A percentile compares a stretch with the other conserved stretches of the same genome.
Conservation (phyloP, 2,329 filamentous ascomycete species). For the Alternaria rosae region DNA sequence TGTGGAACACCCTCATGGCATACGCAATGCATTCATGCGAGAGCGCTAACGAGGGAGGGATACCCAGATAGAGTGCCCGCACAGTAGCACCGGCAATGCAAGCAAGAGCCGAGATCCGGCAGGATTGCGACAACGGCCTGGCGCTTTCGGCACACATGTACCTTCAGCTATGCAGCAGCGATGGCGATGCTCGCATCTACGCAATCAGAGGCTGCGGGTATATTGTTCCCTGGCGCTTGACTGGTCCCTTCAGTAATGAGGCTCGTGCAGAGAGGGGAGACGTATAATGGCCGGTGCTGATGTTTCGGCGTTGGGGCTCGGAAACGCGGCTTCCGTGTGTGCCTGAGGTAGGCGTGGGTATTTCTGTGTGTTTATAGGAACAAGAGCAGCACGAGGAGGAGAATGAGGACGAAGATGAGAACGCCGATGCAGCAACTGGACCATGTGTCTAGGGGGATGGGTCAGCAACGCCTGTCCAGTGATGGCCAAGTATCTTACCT, state of each 20-base stretch:
- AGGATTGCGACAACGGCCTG: slow-evolving; percentile 7
- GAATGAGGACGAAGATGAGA: slow-evolving; percentile 85
- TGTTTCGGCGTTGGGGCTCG: background rate
- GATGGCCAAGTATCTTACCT: slow-evolving; percentile 60
- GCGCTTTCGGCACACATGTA: slow-evolving; percentile 10
- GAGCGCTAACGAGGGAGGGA: slow-evolving; percentile 25
- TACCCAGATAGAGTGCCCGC: slow-evolving; percentile 11
- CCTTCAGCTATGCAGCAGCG: slow-evolving; percentile 5
- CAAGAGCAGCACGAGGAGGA: slow-evolving; percentile 81
- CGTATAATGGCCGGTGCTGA: background rate
- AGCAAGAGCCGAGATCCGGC: background rate
- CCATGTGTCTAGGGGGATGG: slow-evolving; percentile 61
- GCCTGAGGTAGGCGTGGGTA: background rate
- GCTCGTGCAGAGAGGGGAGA: slow-evolving; percentile 28
- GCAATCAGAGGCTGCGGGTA: background rate
- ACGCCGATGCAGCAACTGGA: slow-evolving; percentile 92
- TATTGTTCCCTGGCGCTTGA: background rate
- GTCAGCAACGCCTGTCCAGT: slow-evolving; percentile 3
- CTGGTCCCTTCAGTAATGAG: slow-evolving; percentile 4
- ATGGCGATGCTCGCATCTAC: background rate
- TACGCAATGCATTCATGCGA: slow-evolving; percentile 18
- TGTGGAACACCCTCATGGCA: slow-evolving; percentile 8
- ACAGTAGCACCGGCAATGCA: slow-evolving; percentile 22
- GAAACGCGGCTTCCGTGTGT: background rate
- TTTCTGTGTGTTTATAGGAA: slow-evolving; percentile 58